Conservation (phyloP, 257 asterid genomes). For the Solanum habrochaites region DNA sequence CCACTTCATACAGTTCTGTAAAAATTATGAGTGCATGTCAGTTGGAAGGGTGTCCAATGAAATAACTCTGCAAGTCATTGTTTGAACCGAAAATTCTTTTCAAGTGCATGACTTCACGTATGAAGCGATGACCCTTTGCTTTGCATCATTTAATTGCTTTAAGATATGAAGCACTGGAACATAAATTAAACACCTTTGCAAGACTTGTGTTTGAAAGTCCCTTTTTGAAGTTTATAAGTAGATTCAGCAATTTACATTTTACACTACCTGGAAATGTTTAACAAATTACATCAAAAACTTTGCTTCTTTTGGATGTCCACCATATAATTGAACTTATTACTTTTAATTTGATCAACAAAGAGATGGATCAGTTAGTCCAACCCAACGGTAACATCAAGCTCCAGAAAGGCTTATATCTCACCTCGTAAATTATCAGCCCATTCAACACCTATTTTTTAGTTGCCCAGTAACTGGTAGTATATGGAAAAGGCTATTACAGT, state of each 20-base stretch:
- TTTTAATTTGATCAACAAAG: background rate
- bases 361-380: background rate
- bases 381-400: background rate
- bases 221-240: background rate
- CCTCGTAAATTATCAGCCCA: background rate
- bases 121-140: background rate
- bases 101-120: background rate
- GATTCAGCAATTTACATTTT: background rate
- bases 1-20: background rate
- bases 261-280: background rate
- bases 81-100: background rate
- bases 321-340: background rate
- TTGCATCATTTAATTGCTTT: background rate
- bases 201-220: background rate
- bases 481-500: background rate
- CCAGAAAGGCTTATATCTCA: background rate
- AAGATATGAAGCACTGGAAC: background rate
- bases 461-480: background rate
- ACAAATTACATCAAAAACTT: background rate
- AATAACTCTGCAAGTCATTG: background rate
- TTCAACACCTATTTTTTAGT: background rate
- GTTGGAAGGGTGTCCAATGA: background rate
- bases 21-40: background rate
- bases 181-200: background rate
- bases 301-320: background rate